Percentiles rank a stretch among this genome's conserved stretches.
Conservation (phyloP, 352 stramenopile genomes). For the Globisporangium lucens region DNA sequence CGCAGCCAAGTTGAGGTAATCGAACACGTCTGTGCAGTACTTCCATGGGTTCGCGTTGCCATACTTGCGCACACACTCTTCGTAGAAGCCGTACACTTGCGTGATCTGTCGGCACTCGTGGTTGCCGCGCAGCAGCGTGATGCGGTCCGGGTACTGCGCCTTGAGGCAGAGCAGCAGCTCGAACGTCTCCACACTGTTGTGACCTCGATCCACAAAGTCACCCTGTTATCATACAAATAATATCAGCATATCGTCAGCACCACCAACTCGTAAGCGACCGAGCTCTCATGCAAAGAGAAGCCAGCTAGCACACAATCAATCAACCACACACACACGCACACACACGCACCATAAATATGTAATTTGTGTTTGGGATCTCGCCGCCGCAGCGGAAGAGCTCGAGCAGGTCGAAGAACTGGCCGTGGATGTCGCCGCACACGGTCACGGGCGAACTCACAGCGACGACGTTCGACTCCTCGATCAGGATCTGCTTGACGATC, state of each 20-base stretch:
- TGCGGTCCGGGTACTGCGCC: slow-evolving; percentile 83
- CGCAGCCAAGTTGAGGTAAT: slow-evolving; percentile 94
- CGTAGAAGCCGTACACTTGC: slow-evolving; percentile 97
- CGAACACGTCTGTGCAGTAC: slow-evolving; percentile 96
- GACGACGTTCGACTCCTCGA: slow-evolving; percentile 91
- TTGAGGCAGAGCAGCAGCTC: slow-evolving; percentile 87
- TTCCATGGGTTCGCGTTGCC: slow-evolving; percentile 95
- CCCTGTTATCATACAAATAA: slow-evolving; percentile 40
- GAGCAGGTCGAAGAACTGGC: slow-evolving; percentile 88
- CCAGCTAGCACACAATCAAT: neutral
- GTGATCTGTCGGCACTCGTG: slow-evolving; percentile 95
- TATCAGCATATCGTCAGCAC: neutral
- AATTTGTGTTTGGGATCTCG: slow-evolving; percentile 85
- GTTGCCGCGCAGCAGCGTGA: slow-evolving; percentile 86
- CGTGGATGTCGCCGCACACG: slow-evolving; percentile 88
- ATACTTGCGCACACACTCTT: slow-evolving; percentile 97
- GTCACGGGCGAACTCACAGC: slow-evolving; percentile 88
- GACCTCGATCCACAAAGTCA: slow-evolving; percentile 88
- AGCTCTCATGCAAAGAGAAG: neutral
- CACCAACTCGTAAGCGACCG: neutral
- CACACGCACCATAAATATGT: slow-evolving; percentile 84
- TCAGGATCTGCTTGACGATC: slow-evolving; percentile 90
- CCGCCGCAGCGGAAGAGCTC: slow-evolving; percentile 87
- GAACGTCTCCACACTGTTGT: slow-evolving; percentile 91
- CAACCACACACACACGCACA: neutral